phyloP scores from a whole-genome alignment of 805 yeast genomes.

The Alloascoidea hylecoeti region DNA sequence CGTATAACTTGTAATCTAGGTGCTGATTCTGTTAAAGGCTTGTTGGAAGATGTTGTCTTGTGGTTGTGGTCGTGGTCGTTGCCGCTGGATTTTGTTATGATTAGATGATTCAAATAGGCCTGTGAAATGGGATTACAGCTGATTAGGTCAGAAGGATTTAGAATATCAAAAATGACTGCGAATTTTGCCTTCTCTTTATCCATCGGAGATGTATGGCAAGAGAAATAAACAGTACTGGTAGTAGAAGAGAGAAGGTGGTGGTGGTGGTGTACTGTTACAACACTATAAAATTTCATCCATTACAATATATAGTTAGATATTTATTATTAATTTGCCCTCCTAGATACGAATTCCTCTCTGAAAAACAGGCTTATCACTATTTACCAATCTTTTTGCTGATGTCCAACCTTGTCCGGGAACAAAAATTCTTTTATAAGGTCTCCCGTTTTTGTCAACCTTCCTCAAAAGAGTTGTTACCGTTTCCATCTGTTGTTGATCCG shows the following conservation, averaged over 20 bases:
- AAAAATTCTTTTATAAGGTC: constrained; percentile 26
- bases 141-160: neutral
- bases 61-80: neutral
- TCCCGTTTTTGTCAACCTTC: constrained; percentile 21
- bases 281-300: no score
- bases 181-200: neutral
- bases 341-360: no score
- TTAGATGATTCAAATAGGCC: neutral
- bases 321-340: no score
- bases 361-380: no score
- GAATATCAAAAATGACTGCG: neutral
- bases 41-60: neutral
- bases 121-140: neutral
- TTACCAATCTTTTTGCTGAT: constrained; percentile 13
- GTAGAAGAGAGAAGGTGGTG: no score
- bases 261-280: no score
- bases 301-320: no score
- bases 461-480: constrained; percentile 1
- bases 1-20: neutral
- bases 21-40: neutral
- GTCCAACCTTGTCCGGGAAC: constrained; percentile 40
- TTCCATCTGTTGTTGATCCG: constrained; percentile 1
- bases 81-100: neutral
- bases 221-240: no score
- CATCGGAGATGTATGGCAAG: no score